These are phyloP conservation scores for Tuber aestivum DNA, from an alignment of 495 filamentous ascomycete species.

Conservation along the genomic window DNA sequence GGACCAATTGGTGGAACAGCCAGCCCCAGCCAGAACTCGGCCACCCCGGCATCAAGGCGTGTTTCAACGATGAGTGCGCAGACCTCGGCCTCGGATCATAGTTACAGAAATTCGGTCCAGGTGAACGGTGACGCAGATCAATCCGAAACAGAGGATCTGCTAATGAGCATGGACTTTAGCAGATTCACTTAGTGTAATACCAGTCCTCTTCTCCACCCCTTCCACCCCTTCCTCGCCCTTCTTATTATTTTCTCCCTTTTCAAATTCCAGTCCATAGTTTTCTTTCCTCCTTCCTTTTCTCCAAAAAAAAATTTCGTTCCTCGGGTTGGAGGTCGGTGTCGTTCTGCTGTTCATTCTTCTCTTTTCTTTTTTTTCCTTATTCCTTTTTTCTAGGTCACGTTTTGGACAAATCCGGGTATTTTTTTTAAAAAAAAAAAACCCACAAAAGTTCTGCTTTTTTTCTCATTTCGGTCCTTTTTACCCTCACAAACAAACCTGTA, in stretches of 20 bases:
- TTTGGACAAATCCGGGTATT: not conserved
- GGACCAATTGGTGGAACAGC: slow-evolving; percentile 21
- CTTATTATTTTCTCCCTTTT: not conserved
- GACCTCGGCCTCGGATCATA: slow-evolving; percentile 28
- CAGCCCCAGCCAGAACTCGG: slow-evolving; percentile 18
- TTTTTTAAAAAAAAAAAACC: not conserved
- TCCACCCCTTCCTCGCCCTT: not conserved
- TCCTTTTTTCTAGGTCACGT: not conserved
- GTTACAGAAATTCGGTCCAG: slow-evolving; percentile 24
- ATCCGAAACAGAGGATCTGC: slow-evolving; percentile 38
- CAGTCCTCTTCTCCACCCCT: not conserved
- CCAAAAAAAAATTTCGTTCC: slow-evolving; percentile 18
- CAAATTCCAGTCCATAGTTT: slow-evolving; percentile 5
- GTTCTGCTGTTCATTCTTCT: slow-evolving; percentile 8
- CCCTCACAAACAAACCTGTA: not conserved
- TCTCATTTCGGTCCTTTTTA: not conserved
- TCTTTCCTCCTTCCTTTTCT: not conserved
- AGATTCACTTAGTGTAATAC: slow-evolving; percentile 38
- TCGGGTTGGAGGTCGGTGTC: slow-evolving; percentile 1
- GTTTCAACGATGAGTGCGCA: slow-evolving; percentile 36
- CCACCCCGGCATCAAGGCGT: slow-evolving; percentile 23
- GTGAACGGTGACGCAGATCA: slow-evolving; percentile 32
- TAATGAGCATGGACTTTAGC: slow-evolving; percentile 40
- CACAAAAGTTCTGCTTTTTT: not conserved
- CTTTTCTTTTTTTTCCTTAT: not conserved